Percentiles rank a stretch among this genome's conserved stretches.
Conservation (phyloP, 2,329 filamentous ascomycete genomes). For the Ustulina deusta region DNA sequence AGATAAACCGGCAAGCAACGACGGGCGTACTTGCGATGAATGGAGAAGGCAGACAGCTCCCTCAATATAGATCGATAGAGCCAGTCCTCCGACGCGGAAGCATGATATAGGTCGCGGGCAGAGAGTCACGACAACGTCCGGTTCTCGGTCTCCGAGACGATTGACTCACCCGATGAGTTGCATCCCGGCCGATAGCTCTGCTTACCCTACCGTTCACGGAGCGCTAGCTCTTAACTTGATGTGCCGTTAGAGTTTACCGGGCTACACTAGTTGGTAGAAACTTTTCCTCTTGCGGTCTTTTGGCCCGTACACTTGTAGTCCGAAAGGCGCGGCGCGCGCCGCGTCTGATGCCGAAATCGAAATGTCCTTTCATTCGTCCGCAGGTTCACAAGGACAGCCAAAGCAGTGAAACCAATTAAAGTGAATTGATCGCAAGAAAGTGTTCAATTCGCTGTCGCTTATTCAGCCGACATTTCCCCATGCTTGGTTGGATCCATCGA, state of each 20-base stretch:
- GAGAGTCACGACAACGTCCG: constrained; percentile 7
- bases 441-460: neutral
- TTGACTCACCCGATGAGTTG: neutral
- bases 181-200: neutral
- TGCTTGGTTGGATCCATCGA: neutral
- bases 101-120: neutral
- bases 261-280: neutral
- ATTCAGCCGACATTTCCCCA: neutral
- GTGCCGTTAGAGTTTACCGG: neutral
- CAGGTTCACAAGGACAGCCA: too few relatives aligned
- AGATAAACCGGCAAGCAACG: neutral
- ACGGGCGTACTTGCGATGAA: neutral
- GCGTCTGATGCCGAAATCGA: constrained; percentile 3
- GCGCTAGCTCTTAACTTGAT: neutral
- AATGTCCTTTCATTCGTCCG: neutral
- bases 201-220: neutral
- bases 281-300: constrained; percentile 8
- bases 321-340: constrained; percentile 16
- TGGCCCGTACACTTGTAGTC: neutral
- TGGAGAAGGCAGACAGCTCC: neutral
- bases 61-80: neutral
- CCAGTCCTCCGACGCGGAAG: neutral
- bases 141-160: constrained; percentile 7
- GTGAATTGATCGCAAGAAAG: neutral
- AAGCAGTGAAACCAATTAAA: too few relatives aligned